These are phyloP conservation scores for Metarhizium rileyi DNA, from an alignment of 2,329 filamentous ascomycete species.

Conservation along the genomic window DNA sequence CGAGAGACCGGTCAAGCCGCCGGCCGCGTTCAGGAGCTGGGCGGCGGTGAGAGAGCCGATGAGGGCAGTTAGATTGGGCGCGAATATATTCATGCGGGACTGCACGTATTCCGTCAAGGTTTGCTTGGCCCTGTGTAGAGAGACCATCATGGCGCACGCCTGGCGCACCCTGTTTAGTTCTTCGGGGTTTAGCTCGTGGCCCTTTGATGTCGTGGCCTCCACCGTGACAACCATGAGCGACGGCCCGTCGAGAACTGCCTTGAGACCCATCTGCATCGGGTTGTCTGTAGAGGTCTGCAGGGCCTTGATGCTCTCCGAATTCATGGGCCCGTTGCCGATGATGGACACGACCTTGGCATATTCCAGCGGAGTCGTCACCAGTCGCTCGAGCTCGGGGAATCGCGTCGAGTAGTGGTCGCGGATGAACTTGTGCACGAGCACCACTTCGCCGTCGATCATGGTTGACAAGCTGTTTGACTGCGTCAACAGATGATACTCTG, in stretches of 20 bases:
- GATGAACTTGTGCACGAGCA: slow-evolving; percentile 90
- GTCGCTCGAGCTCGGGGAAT: slow-evolving; percentile 83
- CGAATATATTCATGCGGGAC: slow-evolving; percentile 93
- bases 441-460: slow-evolving; percentile 86
- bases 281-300: slow-evolving; percentile 73
- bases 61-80: slow-evolving; percentile 82
- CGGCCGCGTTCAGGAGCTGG: slow-evolving; percentile 90
- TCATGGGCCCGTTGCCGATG: slow-evolving; percentile 83
- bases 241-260: slow-evolving; percentile 75
- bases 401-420: slow-evolving; percentile 90
- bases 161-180: slow-evolving; percentile 65
- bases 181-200: slow-evolving; percentile 62
- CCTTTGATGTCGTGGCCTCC: slow-evolving; percentile 83
- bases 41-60: slow-evolving; percentile 90
- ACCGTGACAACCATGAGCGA: slow-evolving; percentile 93
- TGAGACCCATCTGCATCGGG: slow-evolving; percentile 62
- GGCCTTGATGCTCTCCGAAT: slow-evolving; percentile 67
- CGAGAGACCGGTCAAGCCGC: slow-evolving; percentile 77
- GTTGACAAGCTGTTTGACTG: slow-evolving; percentile 86
- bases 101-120: slow-evolving; percentile 89
- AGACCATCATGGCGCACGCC: slow-evolving; percentile 82
- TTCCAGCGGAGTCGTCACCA: slow-evolving; percentile 85
- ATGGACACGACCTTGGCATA: slow-evolving; percentile 94
- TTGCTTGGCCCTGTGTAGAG: slow-evolving; percentile 77
- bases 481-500: slow-evolving; percentile 80